phyloP scores from a whole-genome alignment of 2,329 filamentous ascomycete species.

The Aspergillus sp. region DNA sequence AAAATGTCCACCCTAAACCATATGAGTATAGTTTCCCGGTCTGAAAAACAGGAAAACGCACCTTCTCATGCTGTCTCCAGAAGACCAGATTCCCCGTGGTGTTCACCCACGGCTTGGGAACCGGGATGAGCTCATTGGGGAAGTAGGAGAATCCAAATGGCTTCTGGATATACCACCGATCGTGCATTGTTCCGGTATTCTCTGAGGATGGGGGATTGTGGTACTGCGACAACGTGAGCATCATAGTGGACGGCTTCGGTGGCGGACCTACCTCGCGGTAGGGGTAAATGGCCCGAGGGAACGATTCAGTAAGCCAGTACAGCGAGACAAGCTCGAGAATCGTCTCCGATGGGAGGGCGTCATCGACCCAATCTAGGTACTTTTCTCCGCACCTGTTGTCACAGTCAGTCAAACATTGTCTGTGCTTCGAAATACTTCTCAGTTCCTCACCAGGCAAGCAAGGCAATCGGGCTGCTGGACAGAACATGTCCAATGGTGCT shows the following conservation, averaged over 20 bases:
- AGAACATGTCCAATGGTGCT: slow-evolving; percentile 36
- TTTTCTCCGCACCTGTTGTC: slow-evolving; percentile 40
- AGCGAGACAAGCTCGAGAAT: slow-evolving; percentile 35
- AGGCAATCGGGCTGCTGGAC: slow-evolving; percentile 29
- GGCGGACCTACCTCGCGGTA: slow-evolving; percentile 23
- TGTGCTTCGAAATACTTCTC: no score
- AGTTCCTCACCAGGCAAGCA: slow-evolving; percentile 30
- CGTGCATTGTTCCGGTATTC: background rate
- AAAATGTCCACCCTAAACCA: slow-evolving; percentile 53
- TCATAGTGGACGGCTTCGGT: background rate
- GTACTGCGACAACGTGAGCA: background rate
- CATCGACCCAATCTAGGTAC: slow-evolving; percentile 37
- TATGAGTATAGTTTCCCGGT: background rate
- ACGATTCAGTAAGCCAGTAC: slow-evolving; percentile 42
- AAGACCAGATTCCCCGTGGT: slow-evolving; percentile 40
- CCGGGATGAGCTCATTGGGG: slow-evolving; percentile 40
- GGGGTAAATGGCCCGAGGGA: slow-evolving; percentile 32
- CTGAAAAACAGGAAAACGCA: slow-evolving; percentile 13
- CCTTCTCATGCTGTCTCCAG: slow-evolving; percentile 33
- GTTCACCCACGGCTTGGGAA: slow-evolving; percentile 39
- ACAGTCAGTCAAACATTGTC: slow-evolving; percentile 4
- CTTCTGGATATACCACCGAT: slow-evolving; percentile 35
- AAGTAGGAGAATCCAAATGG: slow-evolving; percentile 50
- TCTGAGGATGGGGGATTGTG: background rate
- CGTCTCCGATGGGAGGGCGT: slow-evolving; percentile 26